These are phyloP conservation scores for Hygrophoropsis aurantiaca DNA, from an alignment of 768 basidiomycete genomes.

Conservation along the genomic window DNA sequence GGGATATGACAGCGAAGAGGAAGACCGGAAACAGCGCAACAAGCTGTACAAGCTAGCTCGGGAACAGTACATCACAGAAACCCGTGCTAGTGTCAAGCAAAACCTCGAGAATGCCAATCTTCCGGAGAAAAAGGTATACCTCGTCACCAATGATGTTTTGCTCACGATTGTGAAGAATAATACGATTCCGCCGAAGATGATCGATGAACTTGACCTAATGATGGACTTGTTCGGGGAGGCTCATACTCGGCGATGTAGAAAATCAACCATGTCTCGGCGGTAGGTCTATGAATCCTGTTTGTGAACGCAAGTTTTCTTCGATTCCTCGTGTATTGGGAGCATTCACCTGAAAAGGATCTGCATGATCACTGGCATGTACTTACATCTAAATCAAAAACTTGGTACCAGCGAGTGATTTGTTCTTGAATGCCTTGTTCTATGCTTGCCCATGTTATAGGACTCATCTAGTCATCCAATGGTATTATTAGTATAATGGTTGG, in stretches of 20 bases:
- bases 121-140: conserved; percentile 19
- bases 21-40: conserved; percentile 1
- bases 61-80: conserved; percentile 18
- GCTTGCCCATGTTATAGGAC: too few relatives aligned
- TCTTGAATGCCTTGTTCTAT: too few relatives aligned
- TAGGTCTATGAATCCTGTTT: too few relatives aligned
- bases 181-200: conserved; percentile 4
- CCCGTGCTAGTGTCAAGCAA: conserved; percentile 11
- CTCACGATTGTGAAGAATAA: conserved; percentile 7
- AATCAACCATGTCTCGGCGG: too few relatives aligned
- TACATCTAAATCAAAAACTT: too few relatives aligned
- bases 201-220: conserved; percentile 17
- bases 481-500: too few relatives aligned
- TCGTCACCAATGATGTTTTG: conserved; percentile 16
- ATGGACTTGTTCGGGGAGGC: conserved; percentile 11
- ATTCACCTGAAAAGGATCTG: too few relatives aligned
- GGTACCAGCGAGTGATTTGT: too few relatives aligned
- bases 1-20: conserved; percentile 6
- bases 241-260: conserved; percentile 6
- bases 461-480: too few relatives aligned
- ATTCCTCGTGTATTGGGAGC: too few relatives aligned
- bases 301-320: too few relatives aligned
- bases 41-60: conserved; percentile 13
- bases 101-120: conserved; percentile 15
- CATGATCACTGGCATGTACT: too few relatives aligned